Evolutionary conservation across 139 green algal genomes (phyloP), one percentile per base, ranked within the genome.

Genomic region (Choricystis sp.): DNA sequence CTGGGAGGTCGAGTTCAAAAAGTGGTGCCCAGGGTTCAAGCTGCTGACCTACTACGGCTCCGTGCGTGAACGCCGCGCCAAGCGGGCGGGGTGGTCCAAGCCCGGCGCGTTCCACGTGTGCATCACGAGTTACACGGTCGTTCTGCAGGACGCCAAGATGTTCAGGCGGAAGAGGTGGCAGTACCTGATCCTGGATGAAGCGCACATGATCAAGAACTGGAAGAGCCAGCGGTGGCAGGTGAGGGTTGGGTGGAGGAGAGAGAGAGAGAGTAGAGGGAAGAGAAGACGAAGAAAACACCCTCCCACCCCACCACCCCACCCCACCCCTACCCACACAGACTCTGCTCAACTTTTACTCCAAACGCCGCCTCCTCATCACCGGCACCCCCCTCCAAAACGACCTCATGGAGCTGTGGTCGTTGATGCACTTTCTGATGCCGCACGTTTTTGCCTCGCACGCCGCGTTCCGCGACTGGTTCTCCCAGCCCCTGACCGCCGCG

Each of bases 171-270:
- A 97, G 83, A 93, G 92, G 72, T 98, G 92, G 92, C 79, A 87
- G 63, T 98, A 97, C 72, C 80, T 98, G 26, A 97, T 98, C 70
- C 77, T 98, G 64, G 92, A 98, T 62, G 92, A 98, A 79, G 92
- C 92, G n/a, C 92, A 98, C 81, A 97, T 98, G 87, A 98, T 98
- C 77, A 98, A 98, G 80, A 98, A 98, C 79, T 98, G 92, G 92
- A 86, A 89, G 72, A 89, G 76, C 68, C 89, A 96, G 82, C 77
- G 92, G 19, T 98, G 92, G 92, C 72, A 77, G 66, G n/a, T n/a
- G n/a, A n/a, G n/a, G n/a, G n/a, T n/a, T n/a, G n/a, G n/a, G n/a
- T n/a, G n/a, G n/a, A n/a, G n/a, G n/a, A n/a, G n/a, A n/a, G n/a
- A n/a, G n/a, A n/a, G n/a, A n/a, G n/a, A n/a, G n/a, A n/a, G n/a